phyloP scores from a whole-genome alignment of 2,329 filamentous ascomycete species.

The Ustulina deusta region DNA sequence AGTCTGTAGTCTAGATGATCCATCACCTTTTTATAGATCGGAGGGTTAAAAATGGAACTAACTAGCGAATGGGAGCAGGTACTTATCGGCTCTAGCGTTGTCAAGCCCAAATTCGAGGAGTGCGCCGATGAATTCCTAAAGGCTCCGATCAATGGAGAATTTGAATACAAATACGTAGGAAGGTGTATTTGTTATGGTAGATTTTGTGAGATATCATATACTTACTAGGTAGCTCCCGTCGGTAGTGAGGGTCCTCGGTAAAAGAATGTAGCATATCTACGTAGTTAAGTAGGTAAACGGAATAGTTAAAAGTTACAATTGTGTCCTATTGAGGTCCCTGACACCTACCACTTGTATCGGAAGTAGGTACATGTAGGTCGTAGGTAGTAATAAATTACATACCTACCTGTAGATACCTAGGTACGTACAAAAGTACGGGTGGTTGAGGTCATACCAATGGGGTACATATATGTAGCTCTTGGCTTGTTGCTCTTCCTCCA shows the following conservation, averaged over 20 bases:
- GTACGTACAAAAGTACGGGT: not conserved
- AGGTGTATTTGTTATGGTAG: not conserved
- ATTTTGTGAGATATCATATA: slow-evolving; percentile 26
- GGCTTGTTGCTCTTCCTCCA: not conserved
- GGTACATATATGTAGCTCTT: too few relatives aligned
- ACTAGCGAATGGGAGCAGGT: not conserved
- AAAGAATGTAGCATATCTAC: slow-evolving; percentile 1
- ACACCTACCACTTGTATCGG: too few relatives aligned
- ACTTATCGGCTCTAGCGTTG: not conserved
- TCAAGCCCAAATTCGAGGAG: not conserved
- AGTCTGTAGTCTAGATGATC: slow-evolving; percentile 17
- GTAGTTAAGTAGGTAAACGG: not conserved
- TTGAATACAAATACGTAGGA: not conserved
- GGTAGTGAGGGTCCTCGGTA: slow-evolving; percentile 2
- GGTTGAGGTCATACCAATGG: slow-evolving; percentile 8
- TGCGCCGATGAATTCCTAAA: not conserved
- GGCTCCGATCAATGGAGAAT: slow-evolving; percentile 2
- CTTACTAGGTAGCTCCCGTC: too few relatives aligned
- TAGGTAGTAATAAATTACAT: too few relatives aligned
- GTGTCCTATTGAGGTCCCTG: too few relatives aligned
- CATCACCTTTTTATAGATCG: slow-evolving; percentile 21
- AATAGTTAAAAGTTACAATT: not conserved
- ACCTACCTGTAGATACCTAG: not conserved
- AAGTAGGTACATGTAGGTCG: too few relatives aligned
- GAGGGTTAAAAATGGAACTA: slow-evolving; percentile 3